phyloP scores from a whole-genome alignment of 2,329 filamentous ascomycete species.

The Thelonectria blattea region DNA sequence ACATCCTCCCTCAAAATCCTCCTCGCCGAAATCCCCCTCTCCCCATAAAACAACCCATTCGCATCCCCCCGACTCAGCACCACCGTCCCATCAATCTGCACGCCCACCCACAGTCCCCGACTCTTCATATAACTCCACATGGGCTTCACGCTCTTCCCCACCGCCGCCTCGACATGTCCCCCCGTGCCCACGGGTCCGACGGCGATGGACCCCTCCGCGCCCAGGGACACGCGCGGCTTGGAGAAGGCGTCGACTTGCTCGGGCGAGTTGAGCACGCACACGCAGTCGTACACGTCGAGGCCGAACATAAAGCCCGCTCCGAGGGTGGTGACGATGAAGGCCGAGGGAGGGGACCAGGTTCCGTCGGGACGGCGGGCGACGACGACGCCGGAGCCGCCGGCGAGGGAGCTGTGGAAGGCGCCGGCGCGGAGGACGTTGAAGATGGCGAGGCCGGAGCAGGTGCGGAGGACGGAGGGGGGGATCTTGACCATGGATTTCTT shows the following conservation, averaged over 20 bases:
- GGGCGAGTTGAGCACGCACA: slow-evolving; percentile 74
- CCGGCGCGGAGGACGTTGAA: slow-evolving; percentile 69
- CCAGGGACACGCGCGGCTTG: slow-evolving; percentile 69
- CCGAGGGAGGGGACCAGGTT: slow-evolving; percentile 74
- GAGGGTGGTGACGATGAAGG: slow-evolving; percentile 73
- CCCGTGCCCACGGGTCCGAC: slow-evolving; percentile 66
- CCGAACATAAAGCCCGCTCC: slow-evolving; percentile 75
- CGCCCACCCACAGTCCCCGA: slow-evolving; percentile 77
- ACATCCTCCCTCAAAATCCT: slow-evolving; percentile 46
- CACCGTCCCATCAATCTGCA: slow-evolving; percentile 82
- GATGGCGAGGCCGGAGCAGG: slow-evolving; percentile 65
- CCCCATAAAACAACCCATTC: slow-evolving; percentile 78
- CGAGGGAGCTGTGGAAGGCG: slow-evolving; percentile 60
- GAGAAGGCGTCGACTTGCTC: slow-evolving; percentile 73
- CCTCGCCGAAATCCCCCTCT: slow-evolving; percentile 50
- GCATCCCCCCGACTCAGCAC: slow-evolving; percentile 78
- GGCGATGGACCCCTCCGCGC: slow-evolving; percentile 72
- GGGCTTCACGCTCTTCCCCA: slow-evolving; percentile 54
- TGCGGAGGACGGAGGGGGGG: slow-evolving; percentile 54
- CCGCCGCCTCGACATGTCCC: slow-evolving; percentile 56
- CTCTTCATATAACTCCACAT: slow-evolving; percentile 85
- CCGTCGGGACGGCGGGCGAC: slow-evolving; percentile 63
- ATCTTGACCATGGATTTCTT: slow-evolving; percentile 46
- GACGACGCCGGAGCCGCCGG: slow-evolving; percentile 65
- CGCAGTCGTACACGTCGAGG: slow-evolving; percentile 78